Percentiles rank a stretch among this genome's conserved stretches.
These are phyloP conservation scores for Ascochyta fabae DNA, from an alignment of 2,329 filamentous ascomycete genomes.

Conservation along the genomic window DNA sequence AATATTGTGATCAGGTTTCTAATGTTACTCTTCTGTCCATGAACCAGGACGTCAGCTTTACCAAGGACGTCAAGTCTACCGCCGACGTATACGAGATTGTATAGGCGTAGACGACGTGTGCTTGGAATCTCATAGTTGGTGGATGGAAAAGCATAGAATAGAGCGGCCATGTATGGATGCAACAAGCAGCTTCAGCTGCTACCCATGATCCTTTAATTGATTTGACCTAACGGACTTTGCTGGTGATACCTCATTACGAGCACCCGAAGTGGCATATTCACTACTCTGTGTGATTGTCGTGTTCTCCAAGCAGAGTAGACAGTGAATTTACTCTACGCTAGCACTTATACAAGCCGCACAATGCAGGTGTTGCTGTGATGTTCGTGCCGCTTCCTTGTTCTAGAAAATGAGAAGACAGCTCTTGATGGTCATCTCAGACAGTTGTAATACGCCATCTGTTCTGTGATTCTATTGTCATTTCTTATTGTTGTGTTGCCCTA, in stretches of 20 bases:
- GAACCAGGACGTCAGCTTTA: constrained; percentile 80
- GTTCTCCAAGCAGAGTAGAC: too few species aligned
- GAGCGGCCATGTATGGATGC: constrained; percentile 1
- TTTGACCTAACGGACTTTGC: not conserved
- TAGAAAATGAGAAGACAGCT: too few species aligned
- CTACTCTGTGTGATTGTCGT: too few species aligned
- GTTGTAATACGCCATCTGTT: too few species aligned
- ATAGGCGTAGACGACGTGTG: constrained; percentile 51
- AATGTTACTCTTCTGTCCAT: constrained; percentile 75
- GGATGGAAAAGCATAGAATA: constrained; percentile 11
- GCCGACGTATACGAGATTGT: constrained; percentile 80
- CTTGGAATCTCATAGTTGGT: not conserved
- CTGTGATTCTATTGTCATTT: too few species aligned
- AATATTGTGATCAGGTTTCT: constrained; percentile 61
- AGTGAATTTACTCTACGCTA: too few species aligned
- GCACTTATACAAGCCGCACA: too few species aligned
- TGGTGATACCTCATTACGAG: not conserved
- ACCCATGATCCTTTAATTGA: not conserved
- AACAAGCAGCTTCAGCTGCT: not conserved
- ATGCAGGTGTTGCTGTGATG: too few species aligned
- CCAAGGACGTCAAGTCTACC: constrained; percentile 78
- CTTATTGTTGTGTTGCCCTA: not conserved
- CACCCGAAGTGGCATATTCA: not conserved
- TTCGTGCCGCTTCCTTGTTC: too few species aligned
- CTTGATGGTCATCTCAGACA: too few species aligned